Evolutionary conservation across 2,329 filamentous ascomycete genomes (phyloP), one percentile per base, ranked within the genome.

Genomic region (Talaromyces rugulosus): DNA sequence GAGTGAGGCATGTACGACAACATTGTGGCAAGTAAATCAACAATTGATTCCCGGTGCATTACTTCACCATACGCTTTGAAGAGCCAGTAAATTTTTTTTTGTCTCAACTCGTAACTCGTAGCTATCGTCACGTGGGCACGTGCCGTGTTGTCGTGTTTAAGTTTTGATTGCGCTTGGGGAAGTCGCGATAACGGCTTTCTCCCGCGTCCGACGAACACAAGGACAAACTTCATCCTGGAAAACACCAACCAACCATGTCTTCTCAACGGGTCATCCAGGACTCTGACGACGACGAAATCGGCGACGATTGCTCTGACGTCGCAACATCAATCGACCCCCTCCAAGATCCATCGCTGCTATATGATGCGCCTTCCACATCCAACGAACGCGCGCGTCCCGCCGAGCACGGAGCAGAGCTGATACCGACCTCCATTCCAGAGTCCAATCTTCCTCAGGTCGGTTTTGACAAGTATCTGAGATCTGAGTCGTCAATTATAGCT

Each of bases 241-340:
- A 27, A 27, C 44, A 3, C n/a, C 33, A 40, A 27, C 16, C 50
- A 60, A 14, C 28, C 18, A 80, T 80, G 78, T 63, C 71, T 33
- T 67, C 65, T 56, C 67, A 70, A 54, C 72, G 73, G 55, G 69
- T 80, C 16, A 78, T 80, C n/a, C 76, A 77, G 58, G 78, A 80
- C 63, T 80, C 78, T 0, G 78, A 80, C 31, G 33, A 36, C 23
- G 77, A 71, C 30, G 74, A 80, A 44, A 76, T 77, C 11, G 61
- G 14, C 1, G 75, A 76, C 55, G 69, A 72, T 59, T 63, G 75
- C n/a, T 67, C 67, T 34, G 70, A 70, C 6, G 40, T 66, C 27
- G 58, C 66, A 23, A 65, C 64, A 16, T 67, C 67, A 23, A 58
- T 62, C 56, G 68, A 66, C 31, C 69, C 61, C 33, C 62, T 64